Evolutionary conservation across 345 rosid species (phyloP).

Genomic region (Raphanus sativus): DNA sequence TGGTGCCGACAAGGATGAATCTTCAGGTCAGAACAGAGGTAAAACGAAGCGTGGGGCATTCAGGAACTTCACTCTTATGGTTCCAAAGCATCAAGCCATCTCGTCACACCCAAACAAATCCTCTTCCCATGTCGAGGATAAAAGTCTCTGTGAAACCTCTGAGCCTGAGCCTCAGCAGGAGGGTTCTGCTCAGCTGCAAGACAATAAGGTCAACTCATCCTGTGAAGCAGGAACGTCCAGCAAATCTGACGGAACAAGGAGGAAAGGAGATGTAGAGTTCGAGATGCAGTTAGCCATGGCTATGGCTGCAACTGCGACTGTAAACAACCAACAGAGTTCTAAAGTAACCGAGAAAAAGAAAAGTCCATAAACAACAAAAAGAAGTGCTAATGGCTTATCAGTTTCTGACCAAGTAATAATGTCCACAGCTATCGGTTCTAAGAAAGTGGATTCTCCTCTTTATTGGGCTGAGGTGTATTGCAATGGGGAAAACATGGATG

Average conservation of each 20-base stretch:
- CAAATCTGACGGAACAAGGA: constrained; percentile 54
- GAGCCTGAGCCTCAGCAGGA: constrained; percentile 28
- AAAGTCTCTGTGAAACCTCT: constrained; percentile 37
- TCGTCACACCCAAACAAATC: constrained; percentile 41
- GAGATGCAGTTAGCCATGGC: constrained; percentile 96
- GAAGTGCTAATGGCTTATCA: constrained; percentile 37
- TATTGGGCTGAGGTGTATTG: constrained; percentile 97
- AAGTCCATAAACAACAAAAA: constrained; percentile 43
- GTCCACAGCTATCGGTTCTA: constrained; percentile 92
- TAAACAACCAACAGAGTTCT: constrained; percentile 28
- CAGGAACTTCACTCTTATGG: constrained; percentile 73
- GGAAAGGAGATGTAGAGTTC: constrained; percentile 82
- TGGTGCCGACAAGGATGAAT: constrained; percentile 50
- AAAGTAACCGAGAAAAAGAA: constrained; percentile 30
- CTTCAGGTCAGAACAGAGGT: constrained; percentile 42
- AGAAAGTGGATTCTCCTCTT: constrained; percentile 72
- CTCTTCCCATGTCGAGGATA: constrained; percentile 37
- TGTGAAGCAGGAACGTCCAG: constrained; percentile 38
- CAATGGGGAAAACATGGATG: constrained; percentile 70
- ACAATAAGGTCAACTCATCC: constrained; percentile 27
- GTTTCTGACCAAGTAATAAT: constrained; percentile 50
- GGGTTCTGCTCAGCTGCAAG: constrained; percentile 33
- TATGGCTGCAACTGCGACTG: constrained; percentile 56
- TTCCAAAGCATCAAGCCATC: constrained; percentile 48
- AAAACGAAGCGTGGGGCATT: constrained; percentile 54